Percentiles rank a stretch among this genome's conserved stretches.
Evolutionary conservation across 2,329 filamentous ascomycete genomes (phyloP).

Genomic region (Penicillium sp.): DNA sequence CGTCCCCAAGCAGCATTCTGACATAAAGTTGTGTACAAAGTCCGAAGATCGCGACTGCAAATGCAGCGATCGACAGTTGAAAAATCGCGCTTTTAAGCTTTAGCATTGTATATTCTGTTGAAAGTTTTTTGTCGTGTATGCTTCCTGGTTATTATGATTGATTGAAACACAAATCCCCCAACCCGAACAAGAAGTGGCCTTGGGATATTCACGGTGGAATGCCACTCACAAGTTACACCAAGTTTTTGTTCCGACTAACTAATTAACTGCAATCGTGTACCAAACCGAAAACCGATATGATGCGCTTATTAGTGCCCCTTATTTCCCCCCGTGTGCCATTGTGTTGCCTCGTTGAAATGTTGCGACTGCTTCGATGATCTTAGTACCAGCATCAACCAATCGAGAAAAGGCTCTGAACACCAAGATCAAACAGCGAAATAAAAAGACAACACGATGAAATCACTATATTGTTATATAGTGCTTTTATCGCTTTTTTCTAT

Average conservation of each 20-base stretch:
- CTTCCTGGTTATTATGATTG: too few species aligned
- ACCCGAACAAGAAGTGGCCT: neutral
- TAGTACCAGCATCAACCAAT: neutral
- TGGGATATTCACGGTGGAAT: neutral
- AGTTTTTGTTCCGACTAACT: neutral
- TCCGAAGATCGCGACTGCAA: neutral
- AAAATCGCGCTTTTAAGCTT: neutral
- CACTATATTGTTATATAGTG: neutral
- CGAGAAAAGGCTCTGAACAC: neutral
- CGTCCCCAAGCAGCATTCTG: neutral
- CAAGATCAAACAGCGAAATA: neutral
- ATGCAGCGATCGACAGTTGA: neutral
- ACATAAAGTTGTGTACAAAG: neutral
- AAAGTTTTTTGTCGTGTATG: too few species aligned
- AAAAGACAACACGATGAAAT: neutral
- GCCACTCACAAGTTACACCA: neutral
- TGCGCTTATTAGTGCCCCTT: too few species aligned
- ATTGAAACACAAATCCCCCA: neutral
- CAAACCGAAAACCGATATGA: too few species aligned
- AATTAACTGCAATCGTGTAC: too few species aligned
- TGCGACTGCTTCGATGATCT: neutral
- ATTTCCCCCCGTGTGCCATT: neutral
- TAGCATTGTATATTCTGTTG: neutral
- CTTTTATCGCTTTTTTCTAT: neutral
- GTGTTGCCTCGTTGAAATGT: neutral